Base-by-base conservation (phyloP, 768 basidiomycete genomes). In the Pleurotus pulmonarius region DNA sequence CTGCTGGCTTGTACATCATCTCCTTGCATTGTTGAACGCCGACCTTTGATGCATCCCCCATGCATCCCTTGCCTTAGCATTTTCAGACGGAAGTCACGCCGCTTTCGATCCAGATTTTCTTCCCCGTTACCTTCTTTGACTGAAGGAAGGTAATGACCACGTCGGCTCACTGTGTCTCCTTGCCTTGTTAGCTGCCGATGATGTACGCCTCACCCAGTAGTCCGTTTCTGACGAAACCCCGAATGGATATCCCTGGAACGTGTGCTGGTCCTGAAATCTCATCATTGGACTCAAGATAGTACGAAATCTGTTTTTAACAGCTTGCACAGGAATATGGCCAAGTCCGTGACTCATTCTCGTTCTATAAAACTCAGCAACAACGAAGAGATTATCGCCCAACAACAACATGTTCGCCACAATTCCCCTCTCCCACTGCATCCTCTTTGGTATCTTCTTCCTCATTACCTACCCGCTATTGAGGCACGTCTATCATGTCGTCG, bases 401-500 rank as follows among this genome's bases (percentile, higher is more conserved):
- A 34, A 34, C 29, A 34, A 34, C 56, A 71, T 71, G 71, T 48
- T 67, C 40, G 16, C 29, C 40, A n/a, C 46, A 47, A 25, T 15
- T 18, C 54, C 46, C 38, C 20, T 41, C n/a, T 20, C 56, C 37
- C 59, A 57, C 29, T 63, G 68, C 34, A 29, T 73, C 34, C 56
- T n/a, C 18, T 37, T 39, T 37, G n/a, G 34, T 18, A n/a, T 59
- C 22, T 56, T 68, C 29, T 69, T 68, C 15, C 67, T 74, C 57
- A 59, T 63, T 40, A 43, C 74, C 7, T 58, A 69, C 34, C 61
- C 65, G 57, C 46, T 77, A 15, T 46, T 67, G 38, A 76, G 69
- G 52, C 67, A 70, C 61, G 44, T 73, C 45, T 29, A 70, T 41
- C 73, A 70, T 56, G 65, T 71, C n/a, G 16, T 78, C 45, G 69